Percentiles rank a stretch among this genome's conserved stretches.
These are phyloP conservation scores for Ceratobasidium theobromae DNA, from an alignment of 1,284 basidiomycete genomes.

Conservation along the genomic window DNA sequence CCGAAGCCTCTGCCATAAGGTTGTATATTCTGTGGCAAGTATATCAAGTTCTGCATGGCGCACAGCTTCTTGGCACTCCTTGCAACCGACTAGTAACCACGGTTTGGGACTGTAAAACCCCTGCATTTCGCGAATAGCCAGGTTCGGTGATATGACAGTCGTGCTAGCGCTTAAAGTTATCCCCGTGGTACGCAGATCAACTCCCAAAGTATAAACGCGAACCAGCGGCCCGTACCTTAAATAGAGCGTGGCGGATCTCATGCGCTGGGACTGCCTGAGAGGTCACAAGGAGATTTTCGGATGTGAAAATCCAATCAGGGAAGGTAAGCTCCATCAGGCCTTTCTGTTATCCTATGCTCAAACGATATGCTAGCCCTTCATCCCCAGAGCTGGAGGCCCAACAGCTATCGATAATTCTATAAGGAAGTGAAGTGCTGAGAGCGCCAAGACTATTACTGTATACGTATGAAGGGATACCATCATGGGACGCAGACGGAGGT, in stretches of 20 bases:
- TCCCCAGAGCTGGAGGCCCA: not conserved
- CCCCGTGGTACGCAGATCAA: not conserved
- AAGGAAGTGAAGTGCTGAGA: too few relatives aligned
- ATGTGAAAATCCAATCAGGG: not conserved
- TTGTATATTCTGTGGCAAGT: too few relatives aligned
- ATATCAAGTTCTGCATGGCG: too few relatives aligned
- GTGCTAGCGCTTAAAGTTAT: not conserved
- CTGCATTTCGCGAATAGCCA: too few relatives aligned
- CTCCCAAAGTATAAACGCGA: conserved; percentile 10
- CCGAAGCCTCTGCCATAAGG: too few relatives aligned
- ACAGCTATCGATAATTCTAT: not conserved
- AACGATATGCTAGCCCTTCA: not conserved
- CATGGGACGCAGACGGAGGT: too few relatives aligned
- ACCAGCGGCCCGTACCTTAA: conserved; percentile 6
- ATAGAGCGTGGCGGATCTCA: not conserved
- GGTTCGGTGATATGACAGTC: too few relatives aligned
- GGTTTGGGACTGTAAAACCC: too few relatives aligned
- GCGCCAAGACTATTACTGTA: too few relatives aligned
- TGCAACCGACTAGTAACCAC: too few relatives aligned
- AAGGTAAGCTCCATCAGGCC: not conserved
- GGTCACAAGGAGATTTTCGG: not conserved
- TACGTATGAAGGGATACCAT: too few relatives aligned
- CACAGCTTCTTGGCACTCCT: too few relatives aligned
- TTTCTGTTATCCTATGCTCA: not conserved
- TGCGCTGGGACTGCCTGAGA: not conserved